Evolutionary conservation across 768 basidiomycete species (phyloP).

Genomic region (Pulveroboletus sp.): DNA sequence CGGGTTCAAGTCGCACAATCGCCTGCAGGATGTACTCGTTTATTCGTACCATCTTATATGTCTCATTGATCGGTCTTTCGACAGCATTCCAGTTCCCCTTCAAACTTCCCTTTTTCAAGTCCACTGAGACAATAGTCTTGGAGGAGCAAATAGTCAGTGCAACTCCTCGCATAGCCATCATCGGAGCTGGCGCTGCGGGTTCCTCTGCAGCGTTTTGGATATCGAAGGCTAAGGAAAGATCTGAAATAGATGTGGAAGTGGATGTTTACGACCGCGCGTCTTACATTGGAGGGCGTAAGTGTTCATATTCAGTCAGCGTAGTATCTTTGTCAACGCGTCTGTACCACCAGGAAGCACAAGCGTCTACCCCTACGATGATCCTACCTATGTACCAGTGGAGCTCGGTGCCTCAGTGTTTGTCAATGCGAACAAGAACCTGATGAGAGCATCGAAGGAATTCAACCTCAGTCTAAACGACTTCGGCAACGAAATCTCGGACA

Average conservation of each 20-base stretch:
- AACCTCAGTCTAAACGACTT: conserved; percentile 54
- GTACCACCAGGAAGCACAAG: conserved; percentile 61
- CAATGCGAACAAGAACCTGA: conserved; percentile 61
- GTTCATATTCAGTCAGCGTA: not conserved
- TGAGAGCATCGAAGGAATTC: conserved; percentile 78
- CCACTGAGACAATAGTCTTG: conserved; percentile 22
- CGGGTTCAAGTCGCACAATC: too few relatives aligned
- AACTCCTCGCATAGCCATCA: conserved; percentile 68
- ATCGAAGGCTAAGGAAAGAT: conserved; percentile 68
- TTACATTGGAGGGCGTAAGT: conserved; percentile 85
- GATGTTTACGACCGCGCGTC: conserved; percentile 78
- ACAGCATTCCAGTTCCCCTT: conserved; percentile 49
- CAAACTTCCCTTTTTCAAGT: conserved; percentile 51
- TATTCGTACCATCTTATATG: conserved; percentile 13
- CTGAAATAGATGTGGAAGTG: conserved; percentile 64
- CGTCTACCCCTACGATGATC: conserved; percentile 67
- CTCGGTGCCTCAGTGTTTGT: conserved; percentile 90
- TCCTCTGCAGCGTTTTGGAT: conserved; percentile 84
- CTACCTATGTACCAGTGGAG: conserved; percentile 61
- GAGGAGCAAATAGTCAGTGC: conserved; percentile 19
- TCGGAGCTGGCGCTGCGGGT: conserved; percentile 89
- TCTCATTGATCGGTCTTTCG: conserved; percentile 21
- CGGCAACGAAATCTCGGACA: conserved; percentile 44
- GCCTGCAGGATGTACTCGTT: conserved; percentile 15
- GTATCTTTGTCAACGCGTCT: conserved; percentile 2